A percentile compares a stretch with the other conserved stretches of the same genome.
Evolutionary conservation across 2,329 filamentous ascomycete species (phyloP).

Genomic region (Aspergillus jensenii): DNA sequence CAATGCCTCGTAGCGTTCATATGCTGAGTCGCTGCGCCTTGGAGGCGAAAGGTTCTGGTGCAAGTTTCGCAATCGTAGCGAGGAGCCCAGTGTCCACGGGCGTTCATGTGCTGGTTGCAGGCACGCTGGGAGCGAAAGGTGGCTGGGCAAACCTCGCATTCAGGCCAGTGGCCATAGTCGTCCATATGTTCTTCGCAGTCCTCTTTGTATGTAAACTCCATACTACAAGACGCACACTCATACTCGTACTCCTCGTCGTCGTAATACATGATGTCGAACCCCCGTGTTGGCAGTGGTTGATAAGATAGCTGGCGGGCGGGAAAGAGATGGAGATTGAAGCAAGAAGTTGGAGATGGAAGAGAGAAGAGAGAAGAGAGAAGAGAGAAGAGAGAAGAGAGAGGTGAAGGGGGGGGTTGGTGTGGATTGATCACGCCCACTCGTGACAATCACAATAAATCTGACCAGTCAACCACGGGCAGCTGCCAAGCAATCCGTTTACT

Average conservation of each 20-base stretch:
- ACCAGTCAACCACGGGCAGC: too few species aligned
- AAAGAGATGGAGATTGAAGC: neutral
- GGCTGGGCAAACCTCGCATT: slow-evolving; percentile 14
- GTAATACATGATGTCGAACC: too few species aligned
- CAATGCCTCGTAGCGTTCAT: slow-evolving; percentile 32
- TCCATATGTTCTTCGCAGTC: neutral
- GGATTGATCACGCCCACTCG: too few species aligned
- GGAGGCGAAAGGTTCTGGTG: slow-evolving; percentile 21
- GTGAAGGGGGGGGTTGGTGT: neutral
- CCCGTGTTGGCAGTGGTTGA: too few species aligned
- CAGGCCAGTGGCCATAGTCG: neutral
- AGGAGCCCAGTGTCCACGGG: slow-evolving; percentile 21
- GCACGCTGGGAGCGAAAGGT: slow-evolving; percentile 9
- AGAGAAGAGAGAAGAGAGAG: neutral
- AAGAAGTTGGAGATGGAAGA: neutral
- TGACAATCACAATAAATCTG: too few species aligned
- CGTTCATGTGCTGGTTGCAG: slow-evolving; percentile 22
- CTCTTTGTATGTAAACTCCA: neutral
- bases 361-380: too few species aligned
- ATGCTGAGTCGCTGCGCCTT: slow-evolving; percentile 28
- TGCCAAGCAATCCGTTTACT: neutral
- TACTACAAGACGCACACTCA: neutral
- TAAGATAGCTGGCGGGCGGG: too few species aligned
- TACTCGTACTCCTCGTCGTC: neutral
- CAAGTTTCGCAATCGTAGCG: slow-evolving; percentile 31